Conservation (phyloP, 495 filamentous ascomycete species). For the Neurospora sp. region DNA sequence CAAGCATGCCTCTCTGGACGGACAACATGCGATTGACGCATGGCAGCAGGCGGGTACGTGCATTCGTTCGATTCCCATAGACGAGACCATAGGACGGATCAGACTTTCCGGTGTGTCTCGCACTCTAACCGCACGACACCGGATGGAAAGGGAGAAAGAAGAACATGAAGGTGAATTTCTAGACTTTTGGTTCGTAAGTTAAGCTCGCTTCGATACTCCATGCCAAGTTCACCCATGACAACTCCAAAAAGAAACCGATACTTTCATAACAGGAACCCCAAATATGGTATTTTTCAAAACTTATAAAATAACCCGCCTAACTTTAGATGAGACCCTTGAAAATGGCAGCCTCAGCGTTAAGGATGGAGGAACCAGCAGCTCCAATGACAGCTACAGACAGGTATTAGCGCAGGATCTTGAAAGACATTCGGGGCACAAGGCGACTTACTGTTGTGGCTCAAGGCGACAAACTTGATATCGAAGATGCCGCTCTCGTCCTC, state of each 20-base stretch:
- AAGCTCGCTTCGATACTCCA: background rate
- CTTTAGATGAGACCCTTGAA: slow-evolving; percentile 74
- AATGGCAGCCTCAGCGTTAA: slow-evolving; percentile 89
- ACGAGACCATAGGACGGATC: background rate
- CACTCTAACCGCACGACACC: background rate
- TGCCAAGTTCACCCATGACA: background rate
- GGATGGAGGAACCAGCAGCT: slow-evolving; percentile 84
- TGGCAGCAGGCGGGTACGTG: background rate
- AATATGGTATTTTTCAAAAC: background rate
- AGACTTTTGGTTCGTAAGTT: background rate
- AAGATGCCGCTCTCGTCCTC: slow-evolving; percentile 67
- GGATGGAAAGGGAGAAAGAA: background rate
- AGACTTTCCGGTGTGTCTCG: background rate
- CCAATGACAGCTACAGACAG: slow-evolving; percentile 63
- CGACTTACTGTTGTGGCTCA: slow-evolving; percentile 75
- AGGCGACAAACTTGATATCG: slow-evolving; percentile 71
- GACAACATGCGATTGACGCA: background rate
- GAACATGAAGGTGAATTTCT: background rate
- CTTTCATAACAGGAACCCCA: background rate
- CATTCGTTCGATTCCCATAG: background rate
- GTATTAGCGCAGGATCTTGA: slow-evolving; percentile 1
- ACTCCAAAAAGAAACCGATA: background rate
- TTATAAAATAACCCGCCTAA: background rate
- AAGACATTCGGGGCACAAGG: background rate
- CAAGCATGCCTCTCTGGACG: background rate